Evolutionary conservation across 495 filamentous ascomycete species (phyloP).

Genomic region (Neurospora sp.): DNA sequence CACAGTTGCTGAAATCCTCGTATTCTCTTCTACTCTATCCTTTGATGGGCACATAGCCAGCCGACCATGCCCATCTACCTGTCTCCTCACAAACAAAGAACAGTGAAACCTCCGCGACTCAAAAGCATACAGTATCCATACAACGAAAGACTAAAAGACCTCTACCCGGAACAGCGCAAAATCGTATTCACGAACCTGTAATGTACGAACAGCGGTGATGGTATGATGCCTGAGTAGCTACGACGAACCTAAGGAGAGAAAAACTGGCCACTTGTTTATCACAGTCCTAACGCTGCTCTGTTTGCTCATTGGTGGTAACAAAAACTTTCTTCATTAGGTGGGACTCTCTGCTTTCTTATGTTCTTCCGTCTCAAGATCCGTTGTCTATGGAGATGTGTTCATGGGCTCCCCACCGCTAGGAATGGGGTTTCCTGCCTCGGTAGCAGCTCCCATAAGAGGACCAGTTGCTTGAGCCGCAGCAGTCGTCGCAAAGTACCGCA

Average conservation of each 20-base stretch:
- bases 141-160: neutral
- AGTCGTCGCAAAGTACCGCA: constrained; percentile 79
- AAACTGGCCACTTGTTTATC: neutral
- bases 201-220: neutral
- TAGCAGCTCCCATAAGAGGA: constrained; percentile 9
- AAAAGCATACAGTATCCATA: neutral
- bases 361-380: constrained; percentile 14
- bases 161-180: neutral
- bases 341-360: constrained; percentile 1
- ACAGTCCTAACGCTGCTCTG: neutral
- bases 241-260: neutral
- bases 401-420: constrained; percentile 42
- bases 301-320: neutral
- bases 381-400: constrained; percentile 49
- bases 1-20: neutral
- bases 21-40: neutral
- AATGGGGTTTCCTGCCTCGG: neutral
- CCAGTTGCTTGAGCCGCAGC: constrained; percentile 30
- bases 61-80: neutral
- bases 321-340: constrained; percentile 16
- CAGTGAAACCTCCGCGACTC: neutral
- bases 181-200: neutral
- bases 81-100: neutral
- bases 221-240: neutral
- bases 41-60: neutral